Evolutionary conservation across 2,329 filamentous ascomycete genomes (phyloP).

Genomic region (Ophiognomonia clavigignenti-juglandacearum): DNA sequence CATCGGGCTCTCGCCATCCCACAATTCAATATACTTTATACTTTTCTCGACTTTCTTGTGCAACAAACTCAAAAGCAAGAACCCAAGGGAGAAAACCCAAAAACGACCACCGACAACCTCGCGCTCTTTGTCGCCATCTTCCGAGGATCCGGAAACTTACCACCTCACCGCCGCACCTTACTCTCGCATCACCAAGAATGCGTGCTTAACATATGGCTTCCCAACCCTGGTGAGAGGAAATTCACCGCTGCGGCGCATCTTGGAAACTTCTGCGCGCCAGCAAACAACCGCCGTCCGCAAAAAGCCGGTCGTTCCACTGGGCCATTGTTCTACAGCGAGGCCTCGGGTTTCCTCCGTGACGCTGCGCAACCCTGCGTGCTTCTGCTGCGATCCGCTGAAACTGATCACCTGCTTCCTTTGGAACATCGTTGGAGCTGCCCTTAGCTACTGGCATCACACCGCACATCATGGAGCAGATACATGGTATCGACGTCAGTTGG

Average conservation of each 20-base stretch:
- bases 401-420: background rate
- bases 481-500: constrained; percentile 86
- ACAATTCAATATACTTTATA: background rate
- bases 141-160: too few relatives aligned
- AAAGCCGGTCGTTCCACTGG: background rate
- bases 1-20: constrained; percentile 7
- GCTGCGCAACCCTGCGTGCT: background rate
- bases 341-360: background rate
- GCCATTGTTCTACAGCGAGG: background rate
- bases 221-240: too few relatives aligned
- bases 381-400: background rate
- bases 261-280: background rate
- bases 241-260: too few relatives aligned
- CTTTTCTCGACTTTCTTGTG: background rate
- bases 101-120: background rate
- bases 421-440: background rate
- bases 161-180: too few relatives aligned
- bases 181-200: too few relatives aligned
- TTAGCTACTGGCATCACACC: background rate
- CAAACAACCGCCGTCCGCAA: background rate
- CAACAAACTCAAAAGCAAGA: background rate
- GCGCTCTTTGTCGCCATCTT: too few relatives aligned
- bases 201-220: too few relatives aligned
- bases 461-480: constrained; percentile 68
- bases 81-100: too few relatives aligned